Conservation (phyloP, 345 rosid species). For the Abelmoschus esculentus region DNA sequence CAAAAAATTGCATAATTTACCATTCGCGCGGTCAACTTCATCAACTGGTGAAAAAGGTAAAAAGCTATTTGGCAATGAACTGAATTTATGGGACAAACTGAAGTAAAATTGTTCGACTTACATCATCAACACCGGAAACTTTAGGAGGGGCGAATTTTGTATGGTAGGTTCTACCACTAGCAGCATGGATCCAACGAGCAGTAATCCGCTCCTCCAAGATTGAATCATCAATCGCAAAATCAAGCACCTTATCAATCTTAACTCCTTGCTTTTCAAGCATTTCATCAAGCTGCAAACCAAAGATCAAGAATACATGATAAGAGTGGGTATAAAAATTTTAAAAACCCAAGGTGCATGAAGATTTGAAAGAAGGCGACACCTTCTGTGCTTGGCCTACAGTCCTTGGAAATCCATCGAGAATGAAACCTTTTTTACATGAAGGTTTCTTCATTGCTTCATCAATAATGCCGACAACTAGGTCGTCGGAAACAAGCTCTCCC, state of each 20-base stretch:
- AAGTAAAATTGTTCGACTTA: conserved; percentile 28
- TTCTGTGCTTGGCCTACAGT: conserved; percentile 85
- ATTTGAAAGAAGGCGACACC: conserved; percentile 30
- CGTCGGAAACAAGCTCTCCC: conserved; percentile 97
- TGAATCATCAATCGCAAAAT: conserved; percentile 80
- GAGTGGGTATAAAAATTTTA: neutral
- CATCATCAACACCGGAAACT: conserved; percentile 79
- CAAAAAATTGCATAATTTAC: neutral
- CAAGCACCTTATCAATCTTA: conserved; percentile 71
- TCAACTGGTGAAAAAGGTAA: neutral
- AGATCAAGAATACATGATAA: neutral
- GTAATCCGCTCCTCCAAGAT: conserved; percentile 94
- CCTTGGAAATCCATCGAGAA: conserved; percentile 95
- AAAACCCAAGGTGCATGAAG: neutral
- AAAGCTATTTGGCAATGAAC: neutral
- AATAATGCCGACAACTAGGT: conserved; percentile 85
- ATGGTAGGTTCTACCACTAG: conserved; percentile 91
- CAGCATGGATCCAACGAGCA: conserved; percentile 96
- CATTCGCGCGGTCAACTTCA: neutral
- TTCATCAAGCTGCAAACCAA: conserved; percentile 61
- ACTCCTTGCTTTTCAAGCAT: conserved; percentile 77
- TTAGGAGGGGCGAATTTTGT: conserved; percentile 83
- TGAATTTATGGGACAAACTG: neutral
- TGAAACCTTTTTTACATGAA: conserved; percentile 86
- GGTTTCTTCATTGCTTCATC: conserved; percentile 95